Evolutionary conservation across 2,329 filamentous ascomycete species (phyloP).

Genomic region (Penicillium sp.): DNA sequence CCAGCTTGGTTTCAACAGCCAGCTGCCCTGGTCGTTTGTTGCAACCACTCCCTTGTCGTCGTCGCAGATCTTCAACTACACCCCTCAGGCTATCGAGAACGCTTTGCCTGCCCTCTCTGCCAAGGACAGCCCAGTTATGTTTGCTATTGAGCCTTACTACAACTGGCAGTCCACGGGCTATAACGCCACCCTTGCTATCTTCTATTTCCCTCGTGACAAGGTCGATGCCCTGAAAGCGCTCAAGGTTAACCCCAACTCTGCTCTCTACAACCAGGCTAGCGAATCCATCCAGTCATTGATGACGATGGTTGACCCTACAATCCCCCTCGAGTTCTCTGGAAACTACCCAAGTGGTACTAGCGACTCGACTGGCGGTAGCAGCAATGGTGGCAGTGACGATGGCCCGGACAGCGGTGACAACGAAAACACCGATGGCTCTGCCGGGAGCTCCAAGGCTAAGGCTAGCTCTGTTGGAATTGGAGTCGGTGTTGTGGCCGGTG

Average conservation of each 20-base stretch:
- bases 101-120: constrained; percentile 52
- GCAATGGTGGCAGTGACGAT: constrained; percentile 26
- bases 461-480: constrained; percentile 64
- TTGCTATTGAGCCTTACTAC: constrained; percentile 73
- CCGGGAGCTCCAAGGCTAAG: constrained; percentile 40
- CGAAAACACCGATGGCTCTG: constrained; percentile 51
- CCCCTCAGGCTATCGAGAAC: constrained; percentile 70
- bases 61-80: constrained; percentile 77
- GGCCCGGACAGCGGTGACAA: constrained; percentile 32
- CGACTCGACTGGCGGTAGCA: constrained; percentile 45
- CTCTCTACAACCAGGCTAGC: constrained; percentile 70
- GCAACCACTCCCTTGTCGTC: constrained; percentile 69
- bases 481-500: constrained; percentile 72
- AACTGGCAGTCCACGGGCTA: constrained; percentile 67
- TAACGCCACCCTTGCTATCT: constrained; percentile 76
- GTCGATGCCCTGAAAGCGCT: constrained; percentile 68
- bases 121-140: constrained; percentile 59
- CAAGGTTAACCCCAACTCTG: constrained; percentile 69
- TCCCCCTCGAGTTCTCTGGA: constrained; percentile 61
- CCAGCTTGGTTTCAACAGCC: constrained; percentile 79
- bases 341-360: constrained; percentile 25
- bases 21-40: constrained; percentile 82
- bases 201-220: constrained; percentile 71
- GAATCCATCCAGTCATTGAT: constrained; percentile 71
- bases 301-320: constrained; percentile 76